Base-by-base conservation (phyloP, 2,329 filamentous ascomycete species). In the Aspergillus terreus region DNA sequence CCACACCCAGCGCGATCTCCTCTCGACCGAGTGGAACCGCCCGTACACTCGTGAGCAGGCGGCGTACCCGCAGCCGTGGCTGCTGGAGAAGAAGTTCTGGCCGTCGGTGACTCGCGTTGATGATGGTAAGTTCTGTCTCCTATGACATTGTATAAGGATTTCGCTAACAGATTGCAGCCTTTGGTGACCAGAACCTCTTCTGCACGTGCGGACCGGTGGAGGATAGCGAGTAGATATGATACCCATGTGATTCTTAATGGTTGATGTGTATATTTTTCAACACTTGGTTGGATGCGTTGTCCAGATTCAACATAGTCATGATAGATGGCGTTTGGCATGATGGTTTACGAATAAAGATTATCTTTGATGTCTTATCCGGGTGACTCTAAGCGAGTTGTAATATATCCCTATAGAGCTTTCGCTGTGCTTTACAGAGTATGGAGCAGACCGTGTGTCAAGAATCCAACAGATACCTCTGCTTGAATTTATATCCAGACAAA, bases 81-180 rank as follows among this genome's bases (percentile, higher is more conserved):
- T 97, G 56, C 82, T 83, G 70, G 89, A 96, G 82, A 96, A 95
- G 86, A 97, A 97, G 79, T 96, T 96, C 76, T 97, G 92, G 92
- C 92, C 92, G 0, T 85, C 78, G 33, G 90, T 96, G 12, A 90
- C 87, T 6, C 82, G 92, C 69, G 78, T 96, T 17, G 88, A 97
- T 69, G 92, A 96, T 77, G 82, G 89, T 92, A 72, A 79, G 87
- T 78, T n/a, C 42, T 7, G 35, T 6, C 21, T 10, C 38, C 15
- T 38, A 6, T 38, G 14, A 38, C 6, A n/a, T 3, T 38, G 7
- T 15, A 6, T 17, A n/a, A 6, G 35, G 11, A 17, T 38, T 38
- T 4, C 52, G 51, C 67, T 72, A 65, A 69, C 56, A 38, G 14
- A 42, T 15, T 61, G 7, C 27, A 92, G 89, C 89, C 11, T 96